These are phyloP conservation scores for Ganoderma boninense DNA, from an alignment of 1,284 basidiomycete genomes.

Conservation along the genomic window DNA sequence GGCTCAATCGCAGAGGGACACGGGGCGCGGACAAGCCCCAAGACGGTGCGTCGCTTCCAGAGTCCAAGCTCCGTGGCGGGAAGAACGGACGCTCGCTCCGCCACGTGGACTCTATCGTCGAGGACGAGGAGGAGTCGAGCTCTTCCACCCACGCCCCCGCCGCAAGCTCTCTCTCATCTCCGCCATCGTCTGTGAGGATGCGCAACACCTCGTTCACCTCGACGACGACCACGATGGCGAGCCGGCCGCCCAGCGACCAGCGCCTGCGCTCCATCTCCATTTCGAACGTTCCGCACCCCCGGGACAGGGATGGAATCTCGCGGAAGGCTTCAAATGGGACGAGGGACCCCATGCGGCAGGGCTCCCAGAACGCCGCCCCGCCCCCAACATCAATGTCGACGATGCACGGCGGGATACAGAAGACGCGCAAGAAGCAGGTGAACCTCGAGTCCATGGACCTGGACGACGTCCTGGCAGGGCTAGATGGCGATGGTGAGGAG, in stretches of 20 bases:
- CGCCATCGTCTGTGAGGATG: conserved; percentile 23
- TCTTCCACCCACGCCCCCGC: conserved; percentile 29
- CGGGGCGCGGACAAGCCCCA: conserved; percentile 11
- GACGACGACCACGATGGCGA: conserved; percentile 16
- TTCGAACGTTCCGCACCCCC: conserved; percentile 35
- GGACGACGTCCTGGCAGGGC: conserved; percentile 76
- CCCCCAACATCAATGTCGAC: conserved; percentile 22
- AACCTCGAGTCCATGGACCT: conserved; percentile 75
- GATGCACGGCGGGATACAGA: conserved; percentile 28
- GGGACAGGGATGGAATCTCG: conserved; percentile 30
- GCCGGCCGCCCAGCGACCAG: conserved; percentile 26
- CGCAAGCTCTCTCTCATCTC: conserved; percentile 33
- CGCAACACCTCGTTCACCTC: conserved; percentile 37
- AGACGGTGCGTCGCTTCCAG: conserved; percentile 13
- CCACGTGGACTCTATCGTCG: conserved; percentile 67
- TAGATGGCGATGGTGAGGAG: conserved; percentile 69
- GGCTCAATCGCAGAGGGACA: conserved; percentile 36
- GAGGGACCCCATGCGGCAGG: conserved; percentile 3
- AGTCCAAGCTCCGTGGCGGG: not conserved
- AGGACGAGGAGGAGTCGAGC: conserved; percentile 48
- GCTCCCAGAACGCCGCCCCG: conserved; percentile 27
- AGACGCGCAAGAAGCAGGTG: conserved; percentile 58
- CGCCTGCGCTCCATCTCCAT: conserved; percentile 39
- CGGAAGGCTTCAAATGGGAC: conserved; percentile 23
- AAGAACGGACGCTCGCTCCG: conserved; percentile 45